Base-by-base conservation (phyloP, 2,329 filamentous ascomycete species). In the Pseudogymnoascus sp. region DNA sequence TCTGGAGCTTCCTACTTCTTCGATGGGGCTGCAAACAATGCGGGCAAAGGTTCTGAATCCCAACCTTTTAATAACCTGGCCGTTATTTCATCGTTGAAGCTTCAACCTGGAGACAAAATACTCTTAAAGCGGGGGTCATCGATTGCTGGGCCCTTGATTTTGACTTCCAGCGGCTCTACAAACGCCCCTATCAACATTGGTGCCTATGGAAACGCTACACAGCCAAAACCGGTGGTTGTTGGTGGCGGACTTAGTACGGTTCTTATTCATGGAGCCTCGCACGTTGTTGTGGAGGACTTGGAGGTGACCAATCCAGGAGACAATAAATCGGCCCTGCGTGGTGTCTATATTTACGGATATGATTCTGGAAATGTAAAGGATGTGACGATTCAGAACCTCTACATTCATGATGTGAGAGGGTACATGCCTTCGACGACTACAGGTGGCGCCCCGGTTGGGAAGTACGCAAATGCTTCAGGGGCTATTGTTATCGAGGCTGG, bases 341-440 rank as follows among this genome's bases (percentile, higher is more conserved):
- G 45, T 51, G 45, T 51, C 3, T 51, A 51, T 51, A 51, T 51
- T 51, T 51, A 51, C 45, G 45, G 45, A 51, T 51, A 26, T 8
- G 21, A 51, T n/a, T 51, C 45, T 8, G 45, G 45, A 51, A 51
- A 51, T 51, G 8, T 51, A n/a, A 51, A n/a, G 23, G 45, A 51
- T 51, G 45, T 51, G 21, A 51, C 45, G 5, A 23, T 51, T 29
- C 21, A 51, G 45, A 51, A 51, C 45, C 45, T 51, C 5, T 51
- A 51, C 45, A 51, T 51, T 10, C 45, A 51, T 51, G 45, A 51
- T n/a, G 45, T 51, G 45, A 51, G 45, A 51, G 45, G 45, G 21
- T 51, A 51, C 23, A 51, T 51, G 45, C 45, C 45, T 51, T 51
- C 45, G 45, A 51, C 45, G 21, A 29, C 45, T 7, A 26, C 21